phyloP scores from a whole-genome alignment of 768 basidiomycete species.

The Collybiopsis luxurians region DNA sequence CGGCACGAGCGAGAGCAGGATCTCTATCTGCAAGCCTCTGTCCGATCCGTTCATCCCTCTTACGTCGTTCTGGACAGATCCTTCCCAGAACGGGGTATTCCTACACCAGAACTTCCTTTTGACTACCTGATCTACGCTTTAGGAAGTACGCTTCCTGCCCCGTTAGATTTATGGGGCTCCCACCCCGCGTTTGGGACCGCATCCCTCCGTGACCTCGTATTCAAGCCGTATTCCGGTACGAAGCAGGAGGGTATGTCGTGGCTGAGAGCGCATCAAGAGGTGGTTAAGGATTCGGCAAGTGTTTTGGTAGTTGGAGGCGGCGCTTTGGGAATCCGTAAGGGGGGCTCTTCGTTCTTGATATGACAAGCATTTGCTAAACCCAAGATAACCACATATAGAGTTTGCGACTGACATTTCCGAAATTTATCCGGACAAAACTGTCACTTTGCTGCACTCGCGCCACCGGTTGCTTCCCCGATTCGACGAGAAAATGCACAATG shows the following conservation, averaged over 20 bases:
- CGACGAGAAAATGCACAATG: conserved; percentile 48
- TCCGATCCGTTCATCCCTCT: conserved; percentile 18
- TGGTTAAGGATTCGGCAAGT: conserved; percentile 42
- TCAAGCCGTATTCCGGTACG: conserved; percentile 32
- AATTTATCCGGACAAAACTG: conserved; percentile 46
- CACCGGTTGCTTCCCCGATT: conserved; percentile 52
- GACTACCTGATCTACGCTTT: conserved; percentile 62
- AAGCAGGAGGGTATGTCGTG: conserved; percentile 50
- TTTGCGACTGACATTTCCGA: conserved; percentile 62
- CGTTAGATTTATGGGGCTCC: conserved; percentile 53
- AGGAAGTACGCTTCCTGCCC: conserved; percentile 53
- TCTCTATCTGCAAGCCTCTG: not conserved
- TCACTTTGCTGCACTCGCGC: conserved; percentile 63
- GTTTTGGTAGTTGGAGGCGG: conserved; percentile 72
- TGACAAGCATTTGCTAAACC: no score
- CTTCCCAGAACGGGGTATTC: conserved; percentile 45
- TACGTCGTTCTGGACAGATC: conserved; percentile 43
- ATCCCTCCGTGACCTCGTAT: not conserved
- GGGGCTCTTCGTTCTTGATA: no score
- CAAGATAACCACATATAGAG: conserved; percentile 38
- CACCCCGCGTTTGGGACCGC: not conserved
- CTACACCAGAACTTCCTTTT: conserved; percentile 35
- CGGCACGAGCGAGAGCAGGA: not conserved
- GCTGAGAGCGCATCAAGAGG: conserved; percentile 47
- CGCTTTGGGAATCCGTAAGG: conserved; percentile 69